These are phyloP conservation scores for Plasmodium cynomolgi DNA, from an alignment of 169 alveolate species.

Conservation along the genomic window DNA sequence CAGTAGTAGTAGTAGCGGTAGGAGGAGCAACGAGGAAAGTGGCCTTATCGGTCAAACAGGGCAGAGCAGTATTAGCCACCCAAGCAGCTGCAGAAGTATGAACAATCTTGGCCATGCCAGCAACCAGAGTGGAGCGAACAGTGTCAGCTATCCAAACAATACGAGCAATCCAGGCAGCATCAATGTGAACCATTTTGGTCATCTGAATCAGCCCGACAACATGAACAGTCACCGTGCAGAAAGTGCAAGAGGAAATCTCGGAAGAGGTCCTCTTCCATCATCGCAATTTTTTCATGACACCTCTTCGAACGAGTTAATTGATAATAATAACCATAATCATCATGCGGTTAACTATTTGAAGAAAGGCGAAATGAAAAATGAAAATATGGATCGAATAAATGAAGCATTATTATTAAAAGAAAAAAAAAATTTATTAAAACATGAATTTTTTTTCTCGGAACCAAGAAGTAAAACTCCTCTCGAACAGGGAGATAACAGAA, in stretches of 20 bases:
- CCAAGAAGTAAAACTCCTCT: not conserved
- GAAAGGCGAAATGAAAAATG: slow-evolving; percentile 21
- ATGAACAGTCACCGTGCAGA: not conserved
- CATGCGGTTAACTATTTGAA: not conserved
- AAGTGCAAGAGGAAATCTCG: not conserved
- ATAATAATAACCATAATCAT: not conserved
- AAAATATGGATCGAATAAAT: not conserved
- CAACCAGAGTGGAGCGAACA: not conserved
- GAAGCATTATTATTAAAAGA: slow-evolving; percentile 27
- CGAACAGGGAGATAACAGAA: not conserved
- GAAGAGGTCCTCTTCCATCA: not conserved
- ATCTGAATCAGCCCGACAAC: not conserved
- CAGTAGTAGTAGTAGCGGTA: not conserved
- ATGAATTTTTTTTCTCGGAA: slow-evolving; percentile 25
- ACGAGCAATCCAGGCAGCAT: not conserved
- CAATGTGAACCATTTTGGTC: not conserved
- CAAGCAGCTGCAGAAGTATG: not conserved
- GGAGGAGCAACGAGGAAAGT: not conserved
- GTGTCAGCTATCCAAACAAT: not conserved
- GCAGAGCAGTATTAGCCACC: not conserved
- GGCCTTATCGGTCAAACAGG: not conserved
- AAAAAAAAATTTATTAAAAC: slow-evolving; percentile 29
- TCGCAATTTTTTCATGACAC: not conserved
- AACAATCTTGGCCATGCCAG: not conserved
- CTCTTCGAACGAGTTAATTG: slow-evolving; percentile 13